Evolutionary conservation across 257 asterid genomes (phyloP), one percentile per base, ranked within the genome.

Genomic region (Jacaranda copaia): DNA sequence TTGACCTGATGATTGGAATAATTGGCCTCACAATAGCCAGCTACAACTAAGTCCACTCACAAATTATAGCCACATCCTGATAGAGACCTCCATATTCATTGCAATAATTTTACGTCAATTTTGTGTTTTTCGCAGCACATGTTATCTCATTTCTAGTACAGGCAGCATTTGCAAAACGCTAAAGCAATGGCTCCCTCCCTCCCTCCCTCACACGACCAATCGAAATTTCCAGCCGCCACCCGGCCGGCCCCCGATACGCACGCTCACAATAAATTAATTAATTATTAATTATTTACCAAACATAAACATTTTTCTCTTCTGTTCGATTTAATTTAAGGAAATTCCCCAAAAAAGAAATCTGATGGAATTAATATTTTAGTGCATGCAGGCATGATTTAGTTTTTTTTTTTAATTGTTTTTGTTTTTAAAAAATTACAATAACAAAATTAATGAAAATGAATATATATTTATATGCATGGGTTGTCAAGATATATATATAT

Each of bases 1-100:
- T 72, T 66, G 86, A 75, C 77, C 72, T 78, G 32, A 70, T 72
- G 56, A 79, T 79, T 83, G 77, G 77, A 73, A 77, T 75, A 70
- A 75, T 61, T 79, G 79, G 77, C 39, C 20, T 65, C 48, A 8
- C 53, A 16, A 38, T 59, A 51, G 75, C 70, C 48, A 74, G 79
- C 71, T 70, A 56, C 55, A 45, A 25, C 4, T 14, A 45, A 68
- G 73, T 61, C 82, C 68, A 52, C 75, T 20, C 8, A 49, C 70
- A 56, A 73, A 73, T 73, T 53, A 78, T 74, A 46, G 70, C 86
- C 76, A 82, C 83, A 82, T 53, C 58, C 19, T n/a, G 53, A 74
- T 60, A 77, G 48, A 71, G 74, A 73, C 79, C 66, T 51, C 13
- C 36, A n/a, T 55, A 69, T 60, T 68, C 55, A 68, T 77, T 64